Evolutionary conservation across 805 yeast genomes (phyloP).

Genomic region (Candida easanensis): DNA sequence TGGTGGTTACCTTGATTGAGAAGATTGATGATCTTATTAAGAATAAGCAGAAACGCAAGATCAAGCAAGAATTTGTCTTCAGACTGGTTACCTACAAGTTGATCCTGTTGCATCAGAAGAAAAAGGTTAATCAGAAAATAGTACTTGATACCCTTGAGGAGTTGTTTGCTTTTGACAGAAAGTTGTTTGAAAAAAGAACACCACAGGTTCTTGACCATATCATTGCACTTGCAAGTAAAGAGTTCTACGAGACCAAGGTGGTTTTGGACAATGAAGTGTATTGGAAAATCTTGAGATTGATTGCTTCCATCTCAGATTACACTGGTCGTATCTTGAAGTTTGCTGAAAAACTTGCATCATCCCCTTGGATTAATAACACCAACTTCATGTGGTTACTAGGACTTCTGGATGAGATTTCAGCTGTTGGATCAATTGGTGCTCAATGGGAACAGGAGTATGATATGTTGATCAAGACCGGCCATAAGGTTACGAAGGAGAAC

Average conservation of each 20-base stretch:
- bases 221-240: conserved; percentile 4
- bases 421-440: conserved; percentile 77
- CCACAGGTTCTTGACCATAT: conserved; percentile 22
- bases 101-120: conserved; percentile 32
- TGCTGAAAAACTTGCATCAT: conserved; percentile 38
- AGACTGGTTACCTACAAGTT: conserved; percentile 54
- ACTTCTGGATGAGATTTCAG: conserved; percentile 72
- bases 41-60: conserved; percentile 29
- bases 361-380: conserved; percentile 36
- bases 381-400: conserved; percentile 70
- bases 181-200: conserved; percentile 15
- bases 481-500: conserved; percentile 40
- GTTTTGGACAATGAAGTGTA: conserved; percentile 51
- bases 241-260: neutral
- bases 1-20: neutral
- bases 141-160: conserved; percentile 11
- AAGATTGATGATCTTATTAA: conserved; percentile 19
- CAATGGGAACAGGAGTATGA: conserved; percentile 70
- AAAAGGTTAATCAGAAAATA: neutral
- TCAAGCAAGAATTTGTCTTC: conserved; percentile 22
- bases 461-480: conserved; percentile 40
- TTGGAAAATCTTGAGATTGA: conserved; percentile 52
- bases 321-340: conserved; percentile 46
- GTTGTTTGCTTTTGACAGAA: conserved; percentile 14
- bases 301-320: conserved; percentile 44